These are phyloP conservation scores for Talaromyces islandicus DNA, from an alignment of 2,329 filamentous ascomycete genomes.

Conservation along the genomic window DNA sequence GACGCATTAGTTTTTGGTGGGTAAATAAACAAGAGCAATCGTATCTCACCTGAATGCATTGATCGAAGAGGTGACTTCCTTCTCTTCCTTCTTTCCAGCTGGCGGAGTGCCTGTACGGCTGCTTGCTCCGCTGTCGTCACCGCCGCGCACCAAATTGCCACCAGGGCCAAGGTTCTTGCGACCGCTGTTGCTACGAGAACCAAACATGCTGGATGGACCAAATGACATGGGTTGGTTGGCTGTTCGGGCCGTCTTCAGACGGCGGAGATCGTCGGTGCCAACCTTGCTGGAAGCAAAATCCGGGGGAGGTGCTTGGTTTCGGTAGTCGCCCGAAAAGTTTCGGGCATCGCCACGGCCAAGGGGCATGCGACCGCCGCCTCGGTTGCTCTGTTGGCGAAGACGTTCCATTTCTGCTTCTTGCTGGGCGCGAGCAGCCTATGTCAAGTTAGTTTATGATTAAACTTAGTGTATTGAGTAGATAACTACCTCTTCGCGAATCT, in stretches of 20 bases:
- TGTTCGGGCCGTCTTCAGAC: constrained; percentile 59
- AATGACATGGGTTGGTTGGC: constrained; percentile 61
- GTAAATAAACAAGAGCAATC: not conserved
- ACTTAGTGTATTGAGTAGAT: not conserved
- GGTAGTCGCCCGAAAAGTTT: constrained; percentile 68
- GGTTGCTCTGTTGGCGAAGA: constrained; percentile 42
- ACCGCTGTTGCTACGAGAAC: constrained; percentile 84
- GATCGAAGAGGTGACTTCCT: constrained; percentile 60
- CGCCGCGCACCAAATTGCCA: constrained; percentile 63
- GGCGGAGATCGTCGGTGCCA: constrained; percentile 83
- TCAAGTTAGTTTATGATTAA: not conserved
- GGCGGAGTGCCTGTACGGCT: constrained; percentile 88
- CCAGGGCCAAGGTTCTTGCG: constrained; percentile 66
- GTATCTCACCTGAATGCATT: constrained; percentile 87
- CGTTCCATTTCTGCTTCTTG: constrained; percentile 71
- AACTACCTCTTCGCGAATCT: constrained; percentile 75
- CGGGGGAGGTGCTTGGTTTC: constrained; percentile 60
- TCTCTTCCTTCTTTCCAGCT: constrained; percentile 56
- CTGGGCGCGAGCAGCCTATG: constrained; percentile 62
- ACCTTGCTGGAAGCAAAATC: constrained; percentile 73
- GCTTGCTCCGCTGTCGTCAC: constrained; percentile 79
- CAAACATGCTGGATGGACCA: constrained; percentile 81
- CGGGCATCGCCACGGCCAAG: constrained; percentile 82
- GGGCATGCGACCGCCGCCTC: constrained; percentile 64
- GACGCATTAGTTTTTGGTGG: not conserved